phyloP scores from a whole-genome alignment of 371 early-diverging fungal species.

The Mortierella sp. region DNA sequence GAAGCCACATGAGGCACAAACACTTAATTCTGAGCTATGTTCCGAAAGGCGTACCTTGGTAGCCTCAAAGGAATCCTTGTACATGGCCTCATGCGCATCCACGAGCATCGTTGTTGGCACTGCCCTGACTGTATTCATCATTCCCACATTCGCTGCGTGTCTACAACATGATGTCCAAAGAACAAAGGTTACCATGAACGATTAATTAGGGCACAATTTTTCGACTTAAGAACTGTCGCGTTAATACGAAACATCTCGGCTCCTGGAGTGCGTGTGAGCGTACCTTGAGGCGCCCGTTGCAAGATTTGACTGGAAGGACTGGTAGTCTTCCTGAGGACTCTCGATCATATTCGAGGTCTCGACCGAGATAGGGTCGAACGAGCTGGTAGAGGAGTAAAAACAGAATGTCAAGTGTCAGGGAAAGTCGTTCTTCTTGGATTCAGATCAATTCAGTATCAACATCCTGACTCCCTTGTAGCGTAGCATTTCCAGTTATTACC shows the following conservation, averaged over 20 bases:
- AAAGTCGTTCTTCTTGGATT: neutral
- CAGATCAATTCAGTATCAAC: neutral
- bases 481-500: slow-evolving; percentile 9
- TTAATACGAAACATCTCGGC: neutral
- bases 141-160: slow-evolving; percentile 30
- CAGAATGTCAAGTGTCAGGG: neutral
- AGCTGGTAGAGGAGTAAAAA: slow-evolving; percentile 13
- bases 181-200: neutral
- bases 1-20: neutral
- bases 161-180: neutral
- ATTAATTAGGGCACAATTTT: neutral
- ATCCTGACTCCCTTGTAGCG: neutral
- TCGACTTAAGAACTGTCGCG: neutral
- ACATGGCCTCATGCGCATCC: slow-evolving; percentile 54
- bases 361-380: slow-evolving; percentile 35
- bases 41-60: slow-evolving; percentile 25
- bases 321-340: slow-evolving; percentile 57
- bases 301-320: slow-evolving; percentile 55
- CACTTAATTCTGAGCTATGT: neutral
- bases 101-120: slow-evolving; percentile 34
- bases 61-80: slow-evolving; percentile 43
- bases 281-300: slow-evolving; percentile 39
- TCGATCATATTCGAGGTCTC: slow-evolving; percentile 54
- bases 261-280: neutral
- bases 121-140: slow-evolving; percentile 36